Evolutionary conservation across 192 early-diverging fungal species (phyloP), one percentile per base, ranked within the genome.

Genomic region (Coemansia sp.): DNA sequence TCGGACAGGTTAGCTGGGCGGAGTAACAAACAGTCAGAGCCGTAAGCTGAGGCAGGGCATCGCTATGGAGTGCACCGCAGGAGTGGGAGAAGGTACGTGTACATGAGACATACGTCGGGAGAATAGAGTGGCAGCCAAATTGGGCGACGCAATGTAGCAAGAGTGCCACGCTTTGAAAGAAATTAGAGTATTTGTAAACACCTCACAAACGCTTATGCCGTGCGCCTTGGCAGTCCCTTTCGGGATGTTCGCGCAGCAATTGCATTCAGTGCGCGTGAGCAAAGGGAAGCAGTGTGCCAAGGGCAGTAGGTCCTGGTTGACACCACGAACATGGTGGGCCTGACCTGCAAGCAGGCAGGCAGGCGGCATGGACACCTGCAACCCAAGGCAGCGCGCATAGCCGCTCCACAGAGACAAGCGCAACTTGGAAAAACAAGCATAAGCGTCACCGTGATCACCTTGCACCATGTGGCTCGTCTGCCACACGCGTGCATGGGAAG

Each of bases 361-460:
- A 56, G 29, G 53, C 53, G 31, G 53, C 53, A 56, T 34, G 29
- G 53, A 34, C 53, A 34, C 31, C 29, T 56, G 53, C 53, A 56
- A 56, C 53, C 16, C 24, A 5, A 56, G 53, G 53, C 29, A 29
- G 31, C 11, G 16, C 53, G 31, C 53, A 29, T 34, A 56, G 29
- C 53, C 24, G 53, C 19, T 48, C 46, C 46, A 21, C 46, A 48
- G 6, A 48, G 46, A 48, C 53, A 56, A 56, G 29, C 53, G 53
- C 53, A 34, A 17, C 13, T 40, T 17, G 31, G 59, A 40, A 60
- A 60, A 60, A 37, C 59, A 60, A 40, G 59, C 59, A 40, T 39
- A 36, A 40, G 59, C 19, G 36, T 60, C 59, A 60, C 59, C 19
- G 59, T 60, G 59, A 60, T 40, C 36, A 60, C 59, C 59, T 36